Conservation (phyloP, 768 basidiomycete species). For the Mycena leptocephala region DNA sequence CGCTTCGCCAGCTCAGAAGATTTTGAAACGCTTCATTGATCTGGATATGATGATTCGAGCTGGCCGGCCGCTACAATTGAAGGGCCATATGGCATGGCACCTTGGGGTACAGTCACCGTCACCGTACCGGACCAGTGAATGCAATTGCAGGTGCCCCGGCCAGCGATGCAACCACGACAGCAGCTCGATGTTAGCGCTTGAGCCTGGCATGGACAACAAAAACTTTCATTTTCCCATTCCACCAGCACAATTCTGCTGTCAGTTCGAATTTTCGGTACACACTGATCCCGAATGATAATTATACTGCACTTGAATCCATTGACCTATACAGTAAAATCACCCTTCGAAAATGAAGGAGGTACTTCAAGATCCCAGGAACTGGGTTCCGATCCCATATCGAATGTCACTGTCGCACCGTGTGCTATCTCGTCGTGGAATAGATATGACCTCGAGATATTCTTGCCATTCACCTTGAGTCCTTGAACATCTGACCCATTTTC, state of each 20-base stretch:
- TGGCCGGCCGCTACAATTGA: constrained; percentile 43
- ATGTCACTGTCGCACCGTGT: background rate
- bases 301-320: background rate
- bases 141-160: constrained; percentile 1
- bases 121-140: background rate
- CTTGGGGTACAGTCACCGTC: constrained; percentile 40
- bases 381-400: background rate
- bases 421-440: constrained; percentile 1
- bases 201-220: too few relatives aligned
- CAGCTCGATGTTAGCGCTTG: background rate
- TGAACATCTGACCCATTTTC: background rate
- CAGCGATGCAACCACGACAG: background rate
- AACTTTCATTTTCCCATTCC: too few relatives aligned
- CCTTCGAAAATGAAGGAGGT: background rate
- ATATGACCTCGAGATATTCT: background rate
- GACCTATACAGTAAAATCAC: background rate
- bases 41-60: constrained; percentile 38
- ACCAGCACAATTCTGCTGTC: too few relatives aligned
- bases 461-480: background rate
- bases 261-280: background rate
- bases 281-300: background rate
- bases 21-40: background rate
- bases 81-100: constrained; percentile 38
- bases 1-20: background rate
- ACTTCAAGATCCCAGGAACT: constrained; percentile 5